Evolutionary conservation across 225 moss, liverwort and hornwort genomes (phyloP).

Genomic region (Sphagnum contortum): DNA sequence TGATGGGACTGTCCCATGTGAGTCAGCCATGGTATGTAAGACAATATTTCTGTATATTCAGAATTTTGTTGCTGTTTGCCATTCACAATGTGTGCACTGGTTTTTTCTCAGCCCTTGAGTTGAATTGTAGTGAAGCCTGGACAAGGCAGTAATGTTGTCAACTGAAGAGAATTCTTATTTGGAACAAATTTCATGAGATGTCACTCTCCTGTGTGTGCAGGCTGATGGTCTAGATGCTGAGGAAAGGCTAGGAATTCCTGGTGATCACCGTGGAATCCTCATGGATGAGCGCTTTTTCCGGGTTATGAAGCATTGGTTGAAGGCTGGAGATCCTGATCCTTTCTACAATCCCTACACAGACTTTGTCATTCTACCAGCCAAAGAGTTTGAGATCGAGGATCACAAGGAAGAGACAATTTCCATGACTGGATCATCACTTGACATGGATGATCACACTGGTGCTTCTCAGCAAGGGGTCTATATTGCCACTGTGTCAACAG

Average conservation of each 20-base stretch:
- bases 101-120: too few relatives aligned
- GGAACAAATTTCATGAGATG: too few relatives aligned
- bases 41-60: too few relatives aligned
- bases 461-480: not conserved
- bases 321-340: conserved; percentile 55
- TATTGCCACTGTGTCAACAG: conserved; percentile 4
- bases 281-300: conserved; percentile 63
- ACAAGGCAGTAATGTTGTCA: too few relatives aligned
- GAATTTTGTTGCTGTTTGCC: too few relatives aligned
- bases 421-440: not conserved
- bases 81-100: too few relatives aligned
- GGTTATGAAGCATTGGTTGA: conserved; percentile 53
- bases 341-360: conserved; percentile 51
- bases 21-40: conserved; percentile 62
- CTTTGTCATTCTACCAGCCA: conserved; percentile 55
- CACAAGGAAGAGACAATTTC: conserved; percentile 24
- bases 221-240: conserved; percentile 60
- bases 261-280: conserved; percentile 62
- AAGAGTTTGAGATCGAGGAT: conserved; percentile 25
- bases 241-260: conserved; percentile 58
- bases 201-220: conserved; percentile 12
- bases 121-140: too few relatives aligned
- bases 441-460: conserved; percentile 15
- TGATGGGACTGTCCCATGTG: conserved; percentile 69
- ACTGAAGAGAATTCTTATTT: too few relatives aligned